A percentile compares a stretch with the other conserved stretches of the same genome.
Conservation (phyloP, 23 red algal genomes). For the Chondrus crispus region DNA sequence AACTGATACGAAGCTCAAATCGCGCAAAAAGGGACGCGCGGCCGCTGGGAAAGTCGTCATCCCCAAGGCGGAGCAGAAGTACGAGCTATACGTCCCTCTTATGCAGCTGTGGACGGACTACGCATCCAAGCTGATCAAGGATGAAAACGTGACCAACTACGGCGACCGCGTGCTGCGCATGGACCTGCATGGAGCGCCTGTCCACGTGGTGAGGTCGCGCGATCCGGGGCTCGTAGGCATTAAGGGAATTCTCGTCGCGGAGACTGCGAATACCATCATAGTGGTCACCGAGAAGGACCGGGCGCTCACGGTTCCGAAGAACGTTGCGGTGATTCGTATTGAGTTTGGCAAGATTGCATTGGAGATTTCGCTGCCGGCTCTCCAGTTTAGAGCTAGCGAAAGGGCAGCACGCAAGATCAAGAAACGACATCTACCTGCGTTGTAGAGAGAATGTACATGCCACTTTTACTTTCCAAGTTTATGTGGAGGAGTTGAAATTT, state of each 20-base stretch:
- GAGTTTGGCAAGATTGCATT: neutral
- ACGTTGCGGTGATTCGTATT: slow-evolving; percentile 23
- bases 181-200: slow-evolving; percentile 59
- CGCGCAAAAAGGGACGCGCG: neutral
- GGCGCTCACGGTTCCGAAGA: slow-evolving; percentile 41
- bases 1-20: neutral
- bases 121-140: neutral
- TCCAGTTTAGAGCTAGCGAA: slow-evolving; percentile 49
- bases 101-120: slow-evolving; percentile 9
- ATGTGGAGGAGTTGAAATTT: too few species aligned
- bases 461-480: too few species aligned
- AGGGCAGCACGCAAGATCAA: slow-evolving; percentile 65
- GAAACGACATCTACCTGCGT: slow-evolving; percentile 45
- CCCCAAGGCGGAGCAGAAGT: neutral
- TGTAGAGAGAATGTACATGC: too few species aligned
- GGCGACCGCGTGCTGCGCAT: slow-evolving; percentile 56
- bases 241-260: slow-evolving; percentile 37
- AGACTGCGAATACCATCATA: slow-evolving; percentile 55
- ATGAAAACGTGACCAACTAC: neutral
- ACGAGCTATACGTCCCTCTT: slow-evolving; percentile 9
- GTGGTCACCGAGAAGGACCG: slow-evolving; percentile 33
- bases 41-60: neutral
- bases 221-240: slow-evolving; percentile 53
- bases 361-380: slow-evolving; percentile 19
- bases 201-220: slow-evolving; percentile 5